These are phyloP conservation scores for Escovopsis weberi DNA, from an alignment of 2,329 filamentous ascomycete species.

Conservation along the genomic window DNA sequence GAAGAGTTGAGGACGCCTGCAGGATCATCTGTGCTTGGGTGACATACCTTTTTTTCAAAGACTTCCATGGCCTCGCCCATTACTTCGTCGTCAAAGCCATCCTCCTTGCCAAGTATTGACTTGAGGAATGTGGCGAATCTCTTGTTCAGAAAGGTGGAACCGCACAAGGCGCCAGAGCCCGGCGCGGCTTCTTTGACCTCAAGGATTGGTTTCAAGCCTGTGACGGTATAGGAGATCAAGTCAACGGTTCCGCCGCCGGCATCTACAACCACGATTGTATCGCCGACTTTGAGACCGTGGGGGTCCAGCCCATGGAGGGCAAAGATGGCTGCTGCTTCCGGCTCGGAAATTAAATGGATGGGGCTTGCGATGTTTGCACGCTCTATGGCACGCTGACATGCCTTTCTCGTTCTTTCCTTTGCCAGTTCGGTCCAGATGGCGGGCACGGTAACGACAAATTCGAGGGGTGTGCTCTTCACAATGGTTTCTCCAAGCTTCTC, in stretches of 20 bases:
- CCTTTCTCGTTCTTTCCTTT: slow-evolving; percentile 32
- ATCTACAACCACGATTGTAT: slow-evolving; percentile 36
- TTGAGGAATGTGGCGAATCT: slow-evolving; percentile 27
- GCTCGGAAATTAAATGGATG: slow-evolving; percentile 32
- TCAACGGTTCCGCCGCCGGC: slow-evolving; percentile 38
- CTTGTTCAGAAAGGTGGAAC: slow-evolving; percentile 30
- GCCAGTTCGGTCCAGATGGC: slow-evolving; percentile 41
- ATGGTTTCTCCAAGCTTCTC: slow-evolving; percentile 27
- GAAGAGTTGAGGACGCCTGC: neutral
- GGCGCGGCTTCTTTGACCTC: slow-evolving; percentile 29
- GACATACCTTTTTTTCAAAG: slow-evolving; percentile 24
- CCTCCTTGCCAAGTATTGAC: slow-evolving; percentile 23
- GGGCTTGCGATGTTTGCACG: slow-evolving; percentile 15
- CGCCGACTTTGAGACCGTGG: slow-evolving; percentile 23
- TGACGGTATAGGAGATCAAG: slow-evolving; percentile 34
- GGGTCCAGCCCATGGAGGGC: slow-evolving; percentile 26
- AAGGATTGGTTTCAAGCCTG: slow-evolving; percentile 25
- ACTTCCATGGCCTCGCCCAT: slow-evolving; percentile 24
- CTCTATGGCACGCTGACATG: slow-evolving; percentile 22
- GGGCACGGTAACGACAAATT: slow-evolving; percentile 40
- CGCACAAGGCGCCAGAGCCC: slow-evolving; percentile 31
- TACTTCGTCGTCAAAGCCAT: slow-evolving; percentile 25
- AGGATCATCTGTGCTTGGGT: neutral
- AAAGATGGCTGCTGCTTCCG: slow-evolving; percentile 34
- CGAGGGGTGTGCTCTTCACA: slow-evolving; percentile 25